Percentiles rank a stretch among this genome's conserved stretches.
phyloP scores from a whole-genome alignment of 768 basidiomycete species.

The Rhizopogon sp. region DNA sequence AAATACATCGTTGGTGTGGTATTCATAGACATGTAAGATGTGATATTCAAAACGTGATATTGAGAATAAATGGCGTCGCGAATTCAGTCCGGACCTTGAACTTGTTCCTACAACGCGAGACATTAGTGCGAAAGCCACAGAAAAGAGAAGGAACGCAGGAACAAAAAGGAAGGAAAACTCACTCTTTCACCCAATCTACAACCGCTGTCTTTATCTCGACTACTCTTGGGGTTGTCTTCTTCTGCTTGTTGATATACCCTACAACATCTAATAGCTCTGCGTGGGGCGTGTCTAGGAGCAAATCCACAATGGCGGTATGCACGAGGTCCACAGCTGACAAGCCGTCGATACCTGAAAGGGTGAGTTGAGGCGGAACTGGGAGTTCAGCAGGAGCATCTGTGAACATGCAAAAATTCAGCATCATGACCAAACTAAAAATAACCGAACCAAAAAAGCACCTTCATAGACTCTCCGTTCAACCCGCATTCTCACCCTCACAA shows the following conservation, averaged over 20 bases:
- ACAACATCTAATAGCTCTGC: not conserved
- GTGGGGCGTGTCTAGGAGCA: not conserved
- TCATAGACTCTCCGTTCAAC: not conserved
- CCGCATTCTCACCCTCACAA: not conserved
- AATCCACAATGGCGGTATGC: not conserved
- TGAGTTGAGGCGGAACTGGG: not conserved
- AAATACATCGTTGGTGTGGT: no score
- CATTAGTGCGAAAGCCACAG: not conserved
- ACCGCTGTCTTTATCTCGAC: conserved; percentile 6
- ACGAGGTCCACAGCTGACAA: not conserved
- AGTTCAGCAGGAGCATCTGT: not conserved
- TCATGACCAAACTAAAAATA: not conserved
- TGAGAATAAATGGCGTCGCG: conserved; percentile 1
- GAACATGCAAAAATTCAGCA: not conserved
- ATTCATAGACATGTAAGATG: not conserved
- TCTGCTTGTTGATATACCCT: conserved; percentile 11
- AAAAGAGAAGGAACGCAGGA: not conserved
- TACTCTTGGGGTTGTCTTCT: not conserved
- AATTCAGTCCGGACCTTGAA: conserved; percentile 1
- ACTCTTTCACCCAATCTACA: conserved; percentile 13
- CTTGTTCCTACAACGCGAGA: conserved; percentile 10
- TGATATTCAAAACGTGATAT: conserved; percentile 9
- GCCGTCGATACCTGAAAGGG: not conserved
- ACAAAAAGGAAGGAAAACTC: not conserved
- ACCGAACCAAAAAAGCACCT: not conserved